These are phyloP conservation scores for Iberis pinnata DNA, from an alignment of 345 rosid genomes.

Conservation along the genomic window DNA sequence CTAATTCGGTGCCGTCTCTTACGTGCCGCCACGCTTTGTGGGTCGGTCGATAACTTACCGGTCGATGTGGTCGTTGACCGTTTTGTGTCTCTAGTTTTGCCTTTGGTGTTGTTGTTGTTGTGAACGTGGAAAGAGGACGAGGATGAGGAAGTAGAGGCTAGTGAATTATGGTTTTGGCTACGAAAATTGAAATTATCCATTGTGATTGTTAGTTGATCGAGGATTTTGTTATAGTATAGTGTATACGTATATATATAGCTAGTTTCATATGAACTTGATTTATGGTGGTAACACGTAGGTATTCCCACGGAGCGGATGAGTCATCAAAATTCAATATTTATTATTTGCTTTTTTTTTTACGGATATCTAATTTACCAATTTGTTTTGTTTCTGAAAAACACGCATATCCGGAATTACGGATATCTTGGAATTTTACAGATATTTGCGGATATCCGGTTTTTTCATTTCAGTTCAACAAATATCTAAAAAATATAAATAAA, in stretches of 20 bases:
- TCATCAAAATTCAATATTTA: too few relatives aligned
- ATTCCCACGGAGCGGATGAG: too few relatives aligned
- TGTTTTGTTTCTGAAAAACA: too few relatives aligned
- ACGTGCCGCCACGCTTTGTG: slow-evolving; percentile 88
- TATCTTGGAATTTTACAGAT: too few relatives aligned
- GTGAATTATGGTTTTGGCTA: slow-evolving; percentile 23
- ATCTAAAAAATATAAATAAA: too few relatives aligned
- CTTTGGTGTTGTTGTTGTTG: slow-evolving; percentile 1
- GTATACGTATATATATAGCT: background rate
- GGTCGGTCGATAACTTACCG: slow-evolving; percentile 65
- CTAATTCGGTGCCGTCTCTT: slow-evolving; percentile 82
- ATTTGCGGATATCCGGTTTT: too few relatives aligned
- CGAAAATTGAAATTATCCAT: slow-evolving; percentile 14
- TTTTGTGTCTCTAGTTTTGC: slow-evolving; percentile 15
- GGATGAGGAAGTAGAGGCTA: slow-evolving; percentile 31
- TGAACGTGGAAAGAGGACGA: slow-evolving; percentile 41
- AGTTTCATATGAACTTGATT: too few relatives aligned
- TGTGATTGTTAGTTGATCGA: slow-evolving; percentile 1
- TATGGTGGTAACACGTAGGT: too few relatives aligned
- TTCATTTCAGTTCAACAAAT: too few relatives aligned
- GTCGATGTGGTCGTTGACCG: slow-evolving; percentile 32
- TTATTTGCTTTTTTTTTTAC: too few relatives aligned
- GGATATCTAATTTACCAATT: too few relatives aligned
- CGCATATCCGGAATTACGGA: too few relatives aligned
- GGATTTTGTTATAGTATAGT: slow-evolving; percentile 1